Conservation (phyloP, 176 grass and related monocot species). For the Avena insularis region DNA sequence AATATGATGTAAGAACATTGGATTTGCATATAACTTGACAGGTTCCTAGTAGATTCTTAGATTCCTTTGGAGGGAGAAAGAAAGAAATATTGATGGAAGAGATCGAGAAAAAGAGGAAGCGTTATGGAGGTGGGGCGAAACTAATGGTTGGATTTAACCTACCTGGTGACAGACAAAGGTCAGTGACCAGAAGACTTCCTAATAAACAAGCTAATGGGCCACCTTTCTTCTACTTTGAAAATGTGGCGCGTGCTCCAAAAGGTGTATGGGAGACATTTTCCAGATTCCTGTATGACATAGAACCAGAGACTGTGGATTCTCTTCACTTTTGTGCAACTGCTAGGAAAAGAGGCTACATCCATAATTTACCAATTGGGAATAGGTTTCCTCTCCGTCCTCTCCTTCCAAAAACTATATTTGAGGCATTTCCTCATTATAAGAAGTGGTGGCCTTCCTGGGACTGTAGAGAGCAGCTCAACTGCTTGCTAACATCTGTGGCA, state of each 20-base stretch:
- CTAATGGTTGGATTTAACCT: no score
- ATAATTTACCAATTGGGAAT: slow-evolving; percentile 66
- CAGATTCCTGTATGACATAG: slow-evolving; percentile 61
- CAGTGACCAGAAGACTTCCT: no score
- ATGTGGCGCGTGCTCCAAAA: no score
- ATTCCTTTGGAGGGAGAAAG: background rate
- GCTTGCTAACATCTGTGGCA: slow-evolving; percentile 58
- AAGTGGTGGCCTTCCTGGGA: slow-evolving; percentile 79
- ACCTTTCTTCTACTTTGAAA: no score
- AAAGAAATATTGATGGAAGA: no score
- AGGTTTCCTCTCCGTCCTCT: slow-evolving; percentile 58
- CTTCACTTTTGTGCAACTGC: slow-evolving; percentile 67
- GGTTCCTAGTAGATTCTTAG: background rate
- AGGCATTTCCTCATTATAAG: slow-evolving; percentile 54
- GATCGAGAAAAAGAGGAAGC: slow-evolving; percentile 42
- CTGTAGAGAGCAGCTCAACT: slow-evolving; percentile 66
- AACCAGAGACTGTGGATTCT: slow-evolving; percentile 71
- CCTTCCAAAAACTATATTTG: slow-evolving; percentile 58
- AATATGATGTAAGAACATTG: background rate
- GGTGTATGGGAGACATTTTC: slow-evolving; percentile 16
- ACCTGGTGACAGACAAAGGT: no score
- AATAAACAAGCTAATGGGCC: no score
- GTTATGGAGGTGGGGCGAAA: slow-evolving; percentile 21
- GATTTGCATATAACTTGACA: slow-evolving; percentile 29
- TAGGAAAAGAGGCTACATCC: slow-evolving; percentile 74